Percentiles rank a stretch among this genome's conserved stretches.
Conservation (phyloP, 441 rosid genomes). For the Mallotus repandus region DNA sequence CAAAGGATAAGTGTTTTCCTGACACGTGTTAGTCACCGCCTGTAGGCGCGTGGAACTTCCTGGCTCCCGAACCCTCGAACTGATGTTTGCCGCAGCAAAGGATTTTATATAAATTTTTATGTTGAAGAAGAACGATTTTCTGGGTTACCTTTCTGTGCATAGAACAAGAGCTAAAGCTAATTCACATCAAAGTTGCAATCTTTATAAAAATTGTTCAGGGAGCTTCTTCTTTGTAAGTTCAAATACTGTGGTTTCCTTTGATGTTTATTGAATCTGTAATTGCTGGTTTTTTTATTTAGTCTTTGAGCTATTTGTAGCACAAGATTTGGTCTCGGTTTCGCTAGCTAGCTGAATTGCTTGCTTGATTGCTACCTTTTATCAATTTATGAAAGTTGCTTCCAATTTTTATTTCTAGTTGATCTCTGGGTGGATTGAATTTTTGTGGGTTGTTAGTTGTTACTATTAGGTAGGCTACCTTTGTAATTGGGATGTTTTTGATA, state of each 20-base stretch:
- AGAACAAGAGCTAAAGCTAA: background rate
- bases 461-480: background rate
- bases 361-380: background rate
- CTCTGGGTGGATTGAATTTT: background rate
- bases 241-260: background rate
- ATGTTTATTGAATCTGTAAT: background rate
- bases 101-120: background rate
- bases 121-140: conserved; percentile 6
- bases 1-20: background rate
- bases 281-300: background rate
- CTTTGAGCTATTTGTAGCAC: background rate
- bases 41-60: conserved; percentile 6
- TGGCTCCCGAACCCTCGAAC: background rate
- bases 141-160: conserved; percentile 15
- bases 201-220: background rate
- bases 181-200: conserved; percentile 8
- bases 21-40: background rate
- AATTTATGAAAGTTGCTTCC: background rate
- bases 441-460: background rate
- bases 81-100: background rate
- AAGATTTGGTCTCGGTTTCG: conserved; percentile 8
- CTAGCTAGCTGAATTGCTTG: background rate
- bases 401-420: conserved; percentile 2
- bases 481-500: conserved; percentile 4
- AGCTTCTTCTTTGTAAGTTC: conserved; percentile 16